These are phyloP conservation scores for Saccharomycopsis lassenensis DNA, from an alignment of 805 yeast genomes.

Conservation along the genomic window DNA sequence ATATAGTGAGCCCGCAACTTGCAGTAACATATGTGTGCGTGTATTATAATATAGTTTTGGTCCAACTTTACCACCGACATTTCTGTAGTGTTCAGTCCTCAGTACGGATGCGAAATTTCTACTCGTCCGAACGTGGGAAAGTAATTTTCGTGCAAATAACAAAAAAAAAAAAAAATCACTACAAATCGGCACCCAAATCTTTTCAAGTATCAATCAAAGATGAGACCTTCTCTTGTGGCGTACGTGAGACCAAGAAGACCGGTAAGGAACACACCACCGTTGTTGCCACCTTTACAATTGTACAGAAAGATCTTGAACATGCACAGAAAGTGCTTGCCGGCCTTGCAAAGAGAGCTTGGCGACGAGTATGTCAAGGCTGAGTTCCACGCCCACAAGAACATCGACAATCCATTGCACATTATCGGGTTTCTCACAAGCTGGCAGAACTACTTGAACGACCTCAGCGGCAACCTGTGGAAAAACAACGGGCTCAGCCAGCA, in stretches of 20 bases:
- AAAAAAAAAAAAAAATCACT: too few relatives aligned
- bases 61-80: too few relatives aligned
- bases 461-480: slow-evolving; percentile 55
- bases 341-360: slow-evolving; percentile 66
- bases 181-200: too few relatives aligned
- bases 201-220: too few relatives aligned
- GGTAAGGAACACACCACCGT: slow-evolving; percentile 28
- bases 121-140: too few relatives aligned
- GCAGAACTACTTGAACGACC: slow-evolving; percentile 69
- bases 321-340: slow-evolving; percentile 52
- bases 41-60: too few relatives aligned
- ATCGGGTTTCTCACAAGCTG: slow-evolving; percentile 90
- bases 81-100: too few relatives aligned
- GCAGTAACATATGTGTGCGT: too few relatives aligned
- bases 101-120: too few relatives aligned
- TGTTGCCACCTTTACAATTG: slow-evolving; percentile 73
- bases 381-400: slow-evolving; percentile 69
- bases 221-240: slow-evolving; percentile 8
- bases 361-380: slow-evolving; percentile 85
- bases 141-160: too few relatives aligned
- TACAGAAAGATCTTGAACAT: slow-evolving; percentile 78
- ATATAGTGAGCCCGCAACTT: too few relatives aligned
- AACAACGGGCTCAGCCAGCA: slow-evolving; percentile 49
- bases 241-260: slow-evolving; percentile 17
- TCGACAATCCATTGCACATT: slow-evolving; percentile 86